phyloP scores from a whole-genome alignment of 768 basidiomycete species.

The Chlorophyllum brunneum region DNA sequence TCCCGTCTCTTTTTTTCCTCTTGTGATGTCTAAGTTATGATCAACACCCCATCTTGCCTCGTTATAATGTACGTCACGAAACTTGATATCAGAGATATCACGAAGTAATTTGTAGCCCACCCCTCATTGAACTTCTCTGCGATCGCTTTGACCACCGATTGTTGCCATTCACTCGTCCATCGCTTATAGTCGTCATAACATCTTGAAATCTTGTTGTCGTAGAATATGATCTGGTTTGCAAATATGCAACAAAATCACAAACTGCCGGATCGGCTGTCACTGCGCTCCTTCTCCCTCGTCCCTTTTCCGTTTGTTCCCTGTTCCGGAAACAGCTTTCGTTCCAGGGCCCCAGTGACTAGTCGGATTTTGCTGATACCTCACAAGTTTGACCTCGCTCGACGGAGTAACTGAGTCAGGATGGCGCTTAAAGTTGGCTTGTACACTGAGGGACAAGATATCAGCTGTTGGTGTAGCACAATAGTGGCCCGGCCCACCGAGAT shows the following conservation, averaged over 20 bases:
- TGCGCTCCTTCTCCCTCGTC: background rate
- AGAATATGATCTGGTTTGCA: too few species aligned
- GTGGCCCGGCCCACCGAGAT: constrained; percentile 43
- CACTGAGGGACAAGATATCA: constrained; percentile 28
- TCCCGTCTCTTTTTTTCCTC: constrained; percentile 17
- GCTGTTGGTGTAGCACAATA: background rate
- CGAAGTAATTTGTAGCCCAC: constrained; percentile 4
- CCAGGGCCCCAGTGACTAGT: constrained; percentile 92
- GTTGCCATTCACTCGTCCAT: too few species aligned
- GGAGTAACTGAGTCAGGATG: constrained; percentile 64
- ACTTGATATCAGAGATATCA: constrained; percentile 11
- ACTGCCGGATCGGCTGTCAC: background rate
- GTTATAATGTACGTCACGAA: constrained; percentile 3
- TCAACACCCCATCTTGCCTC: background rate
- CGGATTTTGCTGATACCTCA: constrained; percentile 90
- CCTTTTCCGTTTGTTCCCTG: constrained; percentile 5
- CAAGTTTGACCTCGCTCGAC: constrained; percentile 68
- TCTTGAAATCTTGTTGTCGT: too few species aligned
- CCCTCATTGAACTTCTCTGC: too few species aligned
- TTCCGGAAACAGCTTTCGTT: constrained; percentile 41
- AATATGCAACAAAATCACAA: background rate
- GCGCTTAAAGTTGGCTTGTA: constrained; percentile 67
- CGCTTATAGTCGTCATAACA: too few species aligned
- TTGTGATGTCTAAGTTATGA: constrained; percentile 11
- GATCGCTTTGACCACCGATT: background rate